Evolutionary conservation across 192 early-diverging fungal genomes (phyloP), one percentile per base, ranked within the genome.

Genomic region (Backusella australiensis): DNA sequence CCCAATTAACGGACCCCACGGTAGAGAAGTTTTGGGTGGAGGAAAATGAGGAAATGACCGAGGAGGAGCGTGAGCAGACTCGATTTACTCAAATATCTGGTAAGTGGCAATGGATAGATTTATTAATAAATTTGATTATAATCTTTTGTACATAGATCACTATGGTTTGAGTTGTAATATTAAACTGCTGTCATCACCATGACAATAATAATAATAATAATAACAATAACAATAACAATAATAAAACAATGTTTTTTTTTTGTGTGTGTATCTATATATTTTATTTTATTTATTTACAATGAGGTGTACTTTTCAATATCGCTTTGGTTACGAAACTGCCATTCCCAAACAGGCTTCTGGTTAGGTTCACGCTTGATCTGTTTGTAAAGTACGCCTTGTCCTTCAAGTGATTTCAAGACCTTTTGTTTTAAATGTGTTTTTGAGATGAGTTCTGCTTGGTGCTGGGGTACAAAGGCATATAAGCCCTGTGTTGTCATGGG

Each of bases 71-170:
- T 19, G n/a, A 67, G 15, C 14, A 32, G 8, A 76, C 73, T 23
- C 36, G 14, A 19, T 83, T 83, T 42, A 83, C 82, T 7, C 84
- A 85, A 66, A 73, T 83, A 34, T 85, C 84, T 26, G 84, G 84
- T 85, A 79, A 69, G 77, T 34, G 9, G 3, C 32, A 32, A 39
- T 12, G 38, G 6, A 39, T 39, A 39, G 38, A 39, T 39, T 49
- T 4, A 66, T 2, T 12, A 26, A 5, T 35, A 67, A 39, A 5
- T 35, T 12, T 66, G 9, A 39, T 39, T 6, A 39, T 39, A 39
- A 39, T 39, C 2, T 32, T 32, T 32, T 32, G 32, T 32, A 32
- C 32, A 39, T 68, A 85, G 84, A 85, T 78, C 84, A 85, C 71
- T 83, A 85, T 79, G 84, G 84, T 23, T 17, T 83, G n/a, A 81